These are phyloP conservation scores for Neonectria punicea DNA, from an alignment of 2,329 filamentous ascomycete species.

Conservation along the genomic window DNA sequence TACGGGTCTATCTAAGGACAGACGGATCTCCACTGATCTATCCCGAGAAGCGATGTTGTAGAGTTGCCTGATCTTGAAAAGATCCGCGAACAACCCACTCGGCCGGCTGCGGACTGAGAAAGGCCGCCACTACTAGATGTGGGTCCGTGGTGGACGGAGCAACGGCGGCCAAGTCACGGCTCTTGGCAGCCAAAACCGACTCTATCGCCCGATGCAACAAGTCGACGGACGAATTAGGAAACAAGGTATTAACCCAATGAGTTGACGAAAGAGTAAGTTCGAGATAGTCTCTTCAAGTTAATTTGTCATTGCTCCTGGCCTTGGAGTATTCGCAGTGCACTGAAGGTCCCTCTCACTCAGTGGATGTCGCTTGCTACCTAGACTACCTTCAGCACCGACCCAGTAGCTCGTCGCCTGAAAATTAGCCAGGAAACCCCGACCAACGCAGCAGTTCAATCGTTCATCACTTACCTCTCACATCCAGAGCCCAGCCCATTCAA, in stretches of 20 bases:
- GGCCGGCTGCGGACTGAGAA: neutral
- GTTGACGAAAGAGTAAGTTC: neutral
- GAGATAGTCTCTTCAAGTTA: neutral
- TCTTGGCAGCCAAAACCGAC: neutral
- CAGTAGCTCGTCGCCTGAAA: conserved; percentile 12
- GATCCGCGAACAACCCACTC: neutral
- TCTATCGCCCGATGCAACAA: neutral
- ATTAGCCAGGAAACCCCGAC: conserved; percentile 7
- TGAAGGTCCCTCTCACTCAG: neutral
- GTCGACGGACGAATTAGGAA: neutral
- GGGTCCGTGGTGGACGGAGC: neutral
- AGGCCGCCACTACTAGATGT: neutral
- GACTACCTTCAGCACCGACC: no score
- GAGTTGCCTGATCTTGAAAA: neutral
- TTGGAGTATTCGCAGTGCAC: neutral
- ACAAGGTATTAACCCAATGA: neutral
- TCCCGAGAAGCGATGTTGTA: neutral
- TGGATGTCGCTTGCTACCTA: neutral
- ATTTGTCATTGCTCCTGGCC: neutral
- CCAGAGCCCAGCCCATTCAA: neutral
- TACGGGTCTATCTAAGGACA: no score
- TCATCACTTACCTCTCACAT: neutral
- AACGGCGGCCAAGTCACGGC: neutral
- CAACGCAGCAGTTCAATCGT: neutral
- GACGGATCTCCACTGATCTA: neutral